These are phyloP conservation scores for Aspergillus eucalypticola DNA, from an alignment of 2,329 filamentous ascomycete genomes.

Conservation along the genomic window DNA sequence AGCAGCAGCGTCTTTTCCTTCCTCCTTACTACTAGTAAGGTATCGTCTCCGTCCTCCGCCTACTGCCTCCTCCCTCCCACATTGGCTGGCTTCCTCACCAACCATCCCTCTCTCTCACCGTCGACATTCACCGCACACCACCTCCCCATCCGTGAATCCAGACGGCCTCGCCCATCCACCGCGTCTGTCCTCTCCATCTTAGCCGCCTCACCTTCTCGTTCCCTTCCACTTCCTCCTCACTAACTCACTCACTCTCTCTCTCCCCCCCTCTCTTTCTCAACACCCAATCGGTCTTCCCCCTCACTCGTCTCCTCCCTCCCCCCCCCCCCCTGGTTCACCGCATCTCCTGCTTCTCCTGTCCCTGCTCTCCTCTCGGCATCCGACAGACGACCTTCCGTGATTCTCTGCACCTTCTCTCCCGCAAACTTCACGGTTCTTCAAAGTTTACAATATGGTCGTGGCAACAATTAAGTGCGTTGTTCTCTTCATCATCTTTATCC, in stretches of 20 bases:
- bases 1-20: conserved; percentile 17
- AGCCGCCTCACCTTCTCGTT: conserved; percentile 13
- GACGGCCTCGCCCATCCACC: conserved; percentile 6
- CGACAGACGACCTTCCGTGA: conserved; percentile 17
- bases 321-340: conserved; percentile 16
- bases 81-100: conserved; percentile 21
- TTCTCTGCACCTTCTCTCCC: conserved; percentile 12
- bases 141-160: not conserved
- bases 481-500: conserved; percentile 2
- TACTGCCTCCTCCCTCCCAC: conserved; percentile 25
- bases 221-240: conserved; percentile 4
- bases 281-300: not conserved
- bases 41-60: conserved; percentile 24
- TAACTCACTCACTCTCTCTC: conserved; percentile 5
- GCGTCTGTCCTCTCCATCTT: conserved; percentile 9
- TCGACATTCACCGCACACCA: conserved; percentile 17
- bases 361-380: conserved; percentile 15
- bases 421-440: conserved; percentile 15
- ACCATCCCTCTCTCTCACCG: conserved; percentile 4
- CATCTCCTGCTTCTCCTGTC: conserved; percentile 16
- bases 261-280: not conserved
- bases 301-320: conserved; percentile 3
- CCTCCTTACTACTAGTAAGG: conserved; percentile 9
- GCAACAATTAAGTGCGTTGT: conserved; percentile 63
- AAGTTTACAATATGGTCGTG: conserved; percentile 54